These are phyloP conservation scores for Verbena officinalis DNA, from an alignment of 257 asterid species.

Conservation along the genomic window DNA sequence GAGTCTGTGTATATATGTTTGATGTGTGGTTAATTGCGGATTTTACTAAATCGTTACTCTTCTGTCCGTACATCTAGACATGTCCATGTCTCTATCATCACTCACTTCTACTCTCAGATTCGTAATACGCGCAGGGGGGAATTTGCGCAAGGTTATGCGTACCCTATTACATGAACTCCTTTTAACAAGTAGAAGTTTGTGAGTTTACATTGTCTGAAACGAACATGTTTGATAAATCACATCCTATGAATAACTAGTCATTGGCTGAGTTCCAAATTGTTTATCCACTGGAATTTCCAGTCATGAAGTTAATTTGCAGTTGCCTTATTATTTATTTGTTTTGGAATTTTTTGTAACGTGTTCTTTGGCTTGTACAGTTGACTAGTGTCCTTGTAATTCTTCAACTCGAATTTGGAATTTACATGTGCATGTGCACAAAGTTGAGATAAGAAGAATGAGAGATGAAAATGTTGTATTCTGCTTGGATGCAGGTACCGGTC, in stretches of 20 bases:
- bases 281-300: not conserved
- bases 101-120: not conserved
- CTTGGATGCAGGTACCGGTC: slow-evolving; percentile 40
- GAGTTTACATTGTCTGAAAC: not conserved
- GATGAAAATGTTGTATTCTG: slow-evolving; percentile 1
- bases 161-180: not conserved
- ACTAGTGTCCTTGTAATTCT: not conserved
- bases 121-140: not conserved
- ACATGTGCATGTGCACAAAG: not conserved
- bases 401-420: not conserved
- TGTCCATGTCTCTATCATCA: slow-evolving; percentile 3
- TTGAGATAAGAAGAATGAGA: not conserved
- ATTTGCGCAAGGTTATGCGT: not conserved
- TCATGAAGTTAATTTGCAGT: not conserved
- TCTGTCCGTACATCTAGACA: not conserved
- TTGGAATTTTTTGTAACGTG: not conserved
- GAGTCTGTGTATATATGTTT: not conserved
- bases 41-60: not conserved
- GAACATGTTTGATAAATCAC: not conserved
- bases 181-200: not conserved
- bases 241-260: not conserved
- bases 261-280: not conserved
- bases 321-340: not conserved
- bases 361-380: not conserved
- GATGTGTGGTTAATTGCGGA: not conserved